phyloP scores from a whole-genome alignment of 164 flowering plant species.

The Piper betle region DNA sequence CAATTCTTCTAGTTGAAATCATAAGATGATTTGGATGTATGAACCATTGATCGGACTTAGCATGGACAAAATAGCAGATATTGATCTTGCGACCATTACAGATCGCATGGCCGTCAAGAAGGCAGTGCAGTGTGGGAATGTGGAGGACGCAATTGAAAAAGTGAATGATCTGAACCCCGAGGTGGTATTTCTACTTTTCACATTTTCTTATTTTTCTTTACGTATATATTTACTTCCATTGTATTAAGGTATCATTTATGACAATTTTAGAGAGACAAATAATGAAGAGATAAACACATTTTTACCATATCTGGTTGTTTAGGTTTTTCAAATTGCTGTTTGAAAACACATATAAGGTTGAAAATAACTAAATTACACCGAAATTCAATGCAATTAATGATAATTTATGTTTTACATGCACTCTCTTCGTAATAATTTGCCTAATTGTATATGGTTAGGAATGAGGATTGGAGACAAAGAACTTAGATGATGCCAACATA shows the following conservation, averaged over 20 bases:
- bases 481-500: no score
- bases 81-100: constrained; percentile 78
- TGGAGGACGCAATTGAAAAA: constrained; percentile 93
- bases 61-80: constrained; percentile 41
- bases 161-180: constrained; percentile 91
- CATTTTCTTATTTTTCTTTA: background rate
- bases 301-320: no score
- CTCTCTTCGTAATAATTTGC: no score
- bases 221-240: no score
- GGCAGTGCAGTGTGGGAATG: constrained; percentile 81
- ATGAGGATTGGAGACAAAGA: no score
- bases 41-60: background rate
- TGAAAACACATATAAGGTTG: no score
- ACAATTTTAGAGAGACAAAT: background rate
- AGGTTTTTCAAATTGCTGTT: no score
- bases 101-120: constrained; percentile 93
- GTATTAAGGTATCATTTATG: background rate
- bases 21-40: background rate
- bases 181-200: constrained; percentile 22
- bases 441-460: no score
- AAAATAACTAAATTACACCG: no score
- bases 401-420: no score
- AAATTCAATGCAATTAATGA: no score
- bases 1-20: background rate
- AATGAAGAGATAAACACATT: no score